A percentile compares a stretch with the other conserved stretches of the same genome.
Conservation (phyloP, 345 rosid genomes). For the Eucalyptus grandis region DNA sequence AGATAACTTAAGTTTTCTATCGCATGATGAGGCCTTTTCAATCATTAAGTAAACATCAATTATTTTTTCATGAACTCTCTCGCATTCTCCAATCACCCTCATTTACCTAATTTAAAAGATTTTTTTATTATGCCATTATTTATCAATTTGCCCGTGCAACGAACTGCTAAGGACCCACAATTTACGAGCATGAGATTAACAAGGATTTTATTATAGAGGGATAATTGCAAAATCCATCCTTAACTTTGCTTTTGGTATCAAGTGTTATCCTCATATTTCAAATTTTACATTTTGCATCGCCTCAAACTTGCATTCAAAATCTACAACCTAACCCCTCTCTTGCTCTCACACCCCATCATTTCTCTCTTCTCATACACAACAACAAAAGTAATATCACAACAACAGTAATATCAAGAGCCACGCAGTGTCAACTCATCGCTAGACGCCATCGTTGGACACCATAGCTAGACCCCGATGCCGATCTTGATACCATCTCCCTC, state of each 20-base stretch:
- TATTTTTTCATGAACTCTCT: neutral
- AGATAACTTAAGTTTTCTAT: neutral
- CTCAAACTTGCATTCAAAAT: neutral
- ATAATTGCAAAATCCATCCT: neutral
- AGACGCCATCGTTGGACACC: neutral
- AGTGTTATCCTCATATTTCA: neutral
- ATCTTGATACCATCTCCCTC: neutral
- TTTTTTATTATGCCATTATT: neutral
- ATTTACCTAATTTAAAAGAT: neutral
- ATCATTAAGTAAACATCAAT: neutral
- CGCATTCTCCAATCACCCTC: neutral
- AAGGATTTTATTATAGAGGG: neutral
- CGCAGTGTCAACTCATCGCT: neutral
- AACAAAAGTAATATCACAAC: neutral
- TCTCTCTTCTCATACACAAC: neutral
- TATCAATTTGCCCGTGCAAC: neutral
- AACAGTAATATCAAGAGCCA: neutral
- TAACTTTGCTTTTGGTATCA: neutral
- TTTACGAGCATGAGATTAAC: neutral
- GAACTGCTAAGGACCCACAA: neutral
- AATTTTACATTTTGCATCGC: neutral
- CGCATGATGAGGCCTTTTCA: neutral
- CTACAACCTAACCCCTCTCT: neutral
- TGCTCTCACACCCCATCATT: neutral
- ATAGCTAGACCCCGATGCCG: neutral